Conservation (phyloP, 208 protist genomes). For the Leishmania major region DNA sequence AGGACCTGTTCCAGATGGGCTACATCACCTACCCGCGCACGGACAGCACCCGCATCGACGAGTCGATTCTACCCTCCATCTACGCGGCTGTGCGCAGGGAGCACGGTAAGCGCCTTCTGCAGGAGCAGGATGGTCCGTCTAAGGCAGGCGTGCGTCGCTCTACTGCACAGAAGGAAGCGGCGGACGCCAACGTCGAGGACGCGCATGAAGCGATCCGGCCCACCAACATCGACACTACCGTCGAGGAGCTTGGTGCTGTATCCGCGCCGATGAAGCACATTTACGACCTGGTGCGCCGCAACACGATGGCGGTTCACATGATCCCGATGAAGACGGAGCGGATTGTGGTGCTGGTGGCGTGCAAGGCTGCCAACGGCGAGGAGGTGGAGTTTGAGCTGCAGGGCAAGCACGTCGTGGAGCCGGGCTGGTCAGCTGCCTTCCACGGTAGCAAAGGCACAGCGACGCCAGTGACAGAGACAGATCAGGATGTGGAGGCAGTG, state of each 20-base stretch:
- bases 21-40: constrained; percentile 92
- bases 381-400: constrained; percentile 63
- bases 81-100: constrained; percentile 98
- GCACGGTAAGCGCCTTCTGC: constrained; percentile 95
- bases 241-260: constrained; percentile 60
- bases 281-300: constrained; percentile 83
- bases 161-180: neutral
- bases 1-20: constrained; percentile 91
- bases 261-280: constrained; percentile 58
- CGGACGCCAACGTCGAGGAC: constrained; percentile 82
- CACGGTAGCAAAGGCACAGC: constrained; percentile 22
- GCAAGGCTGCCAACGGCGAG: constrained; percentile 48
- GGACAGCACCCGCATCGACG: constrained; percentile 89
- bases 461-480: constrained; percentile 15
- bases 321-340: constrained; percentile 75
- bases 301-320: constrained; percentile 89
- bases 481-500: constrained; percentile 49
- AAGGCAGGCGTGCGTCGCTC: constrained; percentile 39
- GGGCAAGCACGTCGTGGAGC: constrained; percentile 73
- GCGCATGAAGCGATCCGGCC: constrained; percentile 93
- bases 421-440: constrained; percentile 84
- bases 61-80: constrained; percentile 97
- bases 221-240: constrained; percentile 77
- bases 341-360: constrained; percentile 52
- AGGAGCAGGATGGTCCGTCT: constrained; percentile 78